Conservation (phyloP, 306 rosid genomes). For the Vachellia pachyceras region DNA sequence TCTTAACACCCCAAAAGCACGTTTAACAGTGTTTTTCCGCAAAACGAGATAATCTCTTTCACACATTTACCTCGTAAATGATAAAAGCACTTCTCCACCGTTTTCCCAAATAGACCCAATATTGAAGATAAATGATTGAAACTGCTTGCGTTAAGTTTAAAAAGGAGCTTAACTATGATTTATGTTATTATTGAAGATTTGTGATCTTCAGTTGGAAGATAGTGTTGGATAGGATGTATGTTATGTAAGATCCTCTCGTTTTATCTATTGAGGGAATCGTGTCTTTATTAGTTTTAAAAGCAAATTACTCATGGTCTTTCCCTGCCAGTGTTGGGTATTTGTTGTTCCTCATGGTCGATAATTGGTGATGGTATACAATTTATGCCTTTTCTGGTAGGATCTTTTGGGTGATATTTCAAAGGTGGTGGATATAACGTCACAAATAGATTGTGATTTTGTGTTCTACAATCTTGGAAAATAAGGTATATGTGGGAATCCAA, state of each 20-base stretch:
- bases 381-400: not conserved
- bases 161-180: not conserved
- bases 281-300: not conserved
- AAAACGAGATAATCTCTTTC: too few relatives aligned
- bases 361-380: not conserved
- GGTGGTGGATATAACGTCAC: not conserved
- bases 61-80: too few relatives aligned
- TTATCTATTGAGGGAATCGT: not conserved
- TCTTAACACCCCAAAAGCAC: too few relatives aligned
- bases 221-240: not conserved
- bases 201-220: constrained; percentile 7
- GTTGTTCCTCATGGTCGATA: not conserved
- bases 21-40: too few relatives aligned
- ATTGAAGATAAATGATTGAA: not conserved
- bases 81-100: too few relatives aligned
- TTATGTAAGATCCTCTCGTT: not conserved
- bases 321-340: not conserved
- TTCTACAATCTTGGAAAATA: constrained; percentile 2
- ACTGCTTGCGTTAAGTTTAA: not conserved
- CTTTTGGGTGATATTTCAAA: not conserved
- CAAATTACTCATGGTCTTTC: not conserved
- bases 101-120: too few relatives aligned
- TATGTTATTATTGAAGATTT: not conserved
- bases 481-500: constrained; percentile 11
- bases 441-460: constrained; percentile 18